Base-by-base conservation (phyloP, 306 rosid species). In the Vigna unguiculata region DNA sequence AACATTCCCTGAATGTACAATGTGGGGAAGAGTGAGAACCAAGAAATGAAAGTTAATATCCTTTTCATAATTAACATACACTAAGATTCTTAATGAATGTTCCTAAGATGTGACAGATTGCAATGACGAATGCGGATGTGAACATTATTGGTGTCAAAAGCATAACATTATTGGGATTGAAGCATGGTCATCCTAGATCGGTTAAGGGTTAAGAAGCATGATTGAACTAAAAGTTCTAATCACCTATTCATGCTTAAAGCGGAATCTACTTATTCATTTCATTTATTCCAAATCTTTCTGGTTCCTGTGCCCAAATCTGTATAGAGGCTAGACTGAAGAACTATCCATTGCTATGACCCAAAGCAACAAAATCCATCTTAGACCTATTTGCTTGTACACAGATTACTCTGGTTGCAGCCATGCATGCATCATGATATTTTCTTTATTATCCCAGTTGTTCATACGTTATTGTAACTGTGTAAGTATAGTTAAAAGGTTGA, bases 81-180 rank as follows among this genome's bases (percentile, higher is more conserved):
- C 8, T 75, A 58, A 41, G 74, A 71, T 80, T 80, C 78, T 76
- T 7, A 40, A 47, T 17, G 40, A 76, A 63, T 74, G 36, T 54
- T 76, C 59, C 69, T 45, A 20, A 8, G 14, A 36, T 51, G 71
- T 28, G 62, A 51, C 25, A 34, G 32, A 70, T 54, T 40, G n/a
- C 7, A 78, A 66, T 60, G 69, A 30, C 11, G 40, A 81, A 48
- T 49, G 71, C 19, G 41, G 20, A 55, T 64, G 63, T 53, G 75
- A 62, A 69, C 59, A 72, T 66, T 48, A 62, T 67, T 34, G 36
- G 66, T 22, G 57, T 61, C 59, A 68, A 83, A 83, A 83, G 85
- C 55, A 46, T 54, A 59, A 75, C 85, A 83, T 80, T 32, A 83
- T 80, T 32, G 87, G 80, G 85, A 77, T 77, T 74, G 62, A 77